Evolutionary conservation across 164 flowering plant genomes (phyloP), one percentile per base, ranked within the genome.

Genomic region (Echeveria elegans): DNA sequence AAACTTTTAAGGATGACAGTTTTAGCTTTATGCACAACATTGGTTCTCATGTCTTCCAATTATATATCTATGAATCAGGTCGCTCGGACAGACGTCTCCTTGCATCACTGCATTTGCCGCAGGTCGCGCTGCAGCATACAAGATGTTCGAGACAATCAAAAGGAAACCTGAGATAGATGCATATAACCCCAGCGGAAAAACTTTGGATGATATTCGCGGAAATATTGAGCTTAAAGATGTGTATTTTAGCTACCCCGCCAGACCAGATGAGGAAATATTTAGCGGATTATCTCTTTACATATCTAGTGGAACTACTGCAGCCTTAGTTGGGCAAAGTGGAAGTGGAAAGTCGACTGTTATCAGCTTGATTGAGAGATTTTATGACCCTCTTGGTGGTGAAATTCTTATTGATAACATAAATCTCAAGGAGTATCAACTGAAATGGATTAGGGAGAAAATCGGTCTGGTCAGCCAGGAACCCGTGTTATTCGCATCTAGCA

Each of bases 391-490:
- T 3, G 56, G 56, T 10, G 73, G 69, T n/a, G 65, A 70, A 66
- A 63, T 70, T 14, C 69, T 65, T 5, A 70, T 65, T 5, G 73
- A 70, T 59, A 64, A 52, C 9, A 47, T 70, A 5, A 64, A 74
- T 41, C 26, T 70, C 18, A 74, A 70, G 47, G 52, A 66, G 47
- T 43, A 61, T 14, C 63, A 70, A 29, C 63, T 73, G 32, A 41
- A 37, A 38, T 73, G 70, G 70, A 62, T 73, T 4, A 73, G 76
- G 61, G 72, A 69, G 64, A 73, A 73, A 62, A 70, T 73, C 28
- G 76, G 76, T 6, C 65, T 73, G 4, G 72, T 73, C 19, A 69
- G 76, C 40, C 76, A 73, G 50, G 76, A 73, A 53, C 76, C 76
- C 1, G 37, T 73, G 30, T 32, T 73, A 53, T 73, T 73, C 56